Base-by-base conservation (phyloP, 306 rosid genomes). In the Biancaea sappan region DNA sequence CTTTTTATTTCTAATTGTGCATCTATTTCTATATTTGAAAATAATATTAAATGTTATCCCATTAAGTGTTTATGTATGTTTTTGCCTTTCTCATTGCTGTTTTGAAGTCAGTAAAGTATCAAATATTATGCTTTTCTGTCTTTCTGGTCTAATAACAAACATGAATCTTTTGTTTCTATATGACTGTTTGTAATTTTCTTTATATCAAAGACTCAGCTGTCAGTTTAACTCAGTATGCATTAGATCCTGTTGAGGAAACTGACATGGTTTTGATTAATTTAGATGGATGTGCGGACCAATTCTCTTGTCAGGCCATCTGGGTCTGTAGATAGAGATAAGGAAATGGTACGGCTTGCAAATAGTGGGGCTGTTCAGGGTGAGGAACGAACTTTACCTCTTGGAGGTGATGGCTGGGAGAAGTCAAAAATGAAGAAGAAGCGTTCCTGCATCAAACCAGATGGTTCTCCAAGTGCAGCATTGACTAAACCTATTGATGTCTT, bases 371-470 rank as follows among this genome's bases (percentile, higher is more conserved):
- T 83, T 84, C 95, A 82, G 83, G 91, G 88, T 58, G 97, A 94
- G 74, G 99, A 90, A 66, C 90, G 97, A 50, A 79, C 80, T 77
- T 82, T 91, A 81, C 80, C 96, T 44, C 83, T 87, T 71, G 92
- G 91, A 41, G 96, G 85, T 65, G 98, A 91, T 80, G 93, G 98
- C 76, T 94, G 98, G 98, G 98, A 94, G 69, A 94, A 92, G 83
- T 81, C 92, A 72, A 94, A 92, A 86, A 90, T 94, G 97, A 94
- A 90, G 86, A 94, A 88, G 77, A 94, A 91, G 80, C 94, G 98
- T 47, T 94, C 98, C 47, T 94, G 86, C 74, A 94, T 94, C 85
- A 91, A 94, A 82, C 86, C 91, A 81, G 98, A 94, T 82, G 90
- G 78, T 83, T 88, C 98, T 83, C 89, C 88, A 38, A 87, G 83